Conservation (phyloP, 2,329 filamentous ascomycete species). For the Paracorniculantispora psalliotae region DNA sequence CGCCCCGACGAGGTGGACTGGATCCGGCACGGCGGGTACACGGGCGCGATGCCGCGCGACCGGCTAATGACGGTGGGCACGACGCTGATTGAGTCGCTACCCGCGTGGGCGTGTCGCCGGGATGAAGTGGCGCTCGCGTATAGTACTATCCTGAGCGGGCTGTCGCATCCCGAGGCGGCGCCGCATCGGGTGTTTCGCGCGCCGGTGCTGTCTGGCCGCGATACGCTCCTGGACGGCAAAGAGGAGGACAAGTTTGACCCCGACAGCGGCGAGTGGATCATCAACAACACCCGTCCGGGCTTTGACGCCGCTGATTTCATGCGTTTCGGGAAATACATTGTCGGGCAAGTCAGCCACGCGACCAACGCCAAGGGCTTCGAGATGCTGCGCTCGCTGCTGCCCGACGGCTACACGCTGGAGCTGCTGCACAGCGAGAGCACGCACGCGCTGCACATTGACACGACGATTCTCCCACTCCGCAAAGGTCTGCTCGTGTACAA, state of each 20-base stretch:
- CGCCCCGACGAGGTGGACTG: slow-evolving; percentile 21
- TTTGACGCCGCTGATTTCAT: slow-evolving; percentile 12
- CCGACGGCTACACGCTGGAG: slow-evolving; percentile 23
- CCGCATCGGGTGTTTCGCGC: neutral
- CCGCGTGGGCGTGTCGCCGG: slow-evolving; percentile 25
- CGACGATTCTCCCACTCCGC: slow-evolving; percentile 26
- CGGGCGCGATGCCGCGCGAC: slow-evolving; percentile 30
- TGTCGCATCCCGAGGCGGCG: neutral
- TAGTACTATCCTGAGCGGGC: slow-evolving; percentile 6
- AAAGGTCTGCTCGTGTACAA: slow-evolving; percentile 24
- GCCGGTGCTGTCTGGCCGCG: neutral
- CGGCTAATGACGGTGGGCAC: slow-evolving; percentile 28
- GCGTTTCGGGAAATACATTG: slow-evolving; percentile 1
- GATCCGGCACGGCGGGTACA: slow-evolving; percentile 25
- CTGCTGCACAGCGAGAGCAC: slow-evolving; percentile 20
- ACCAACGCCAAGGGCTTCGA: slow-evolving; percentile 9
- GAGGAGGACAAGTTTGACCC: neutral
- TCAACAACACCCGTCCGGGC: slow-evolving; percentile 6
- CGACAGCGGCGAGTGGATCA: neutral
- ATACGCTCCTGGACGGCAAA: slow-evolving; percentile 5
- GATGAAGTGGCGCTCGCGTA: slow-evolving; percentile 21
- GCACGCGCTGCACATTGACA: slow-evolving; percentile 28
- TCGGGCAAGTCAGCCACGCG: slow-evolving; percentile 8
- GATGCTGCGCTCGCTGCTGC: slow-evolving; percentile 2
- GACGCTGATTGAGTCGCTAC: slow-evolving; percentile 27